Percentiles rank a stretch among this genome's conserved stretches.
Conservation (phyloP, 192 early-diverging fungal genomes). For the Nowakowskiella sp. region DNA sequence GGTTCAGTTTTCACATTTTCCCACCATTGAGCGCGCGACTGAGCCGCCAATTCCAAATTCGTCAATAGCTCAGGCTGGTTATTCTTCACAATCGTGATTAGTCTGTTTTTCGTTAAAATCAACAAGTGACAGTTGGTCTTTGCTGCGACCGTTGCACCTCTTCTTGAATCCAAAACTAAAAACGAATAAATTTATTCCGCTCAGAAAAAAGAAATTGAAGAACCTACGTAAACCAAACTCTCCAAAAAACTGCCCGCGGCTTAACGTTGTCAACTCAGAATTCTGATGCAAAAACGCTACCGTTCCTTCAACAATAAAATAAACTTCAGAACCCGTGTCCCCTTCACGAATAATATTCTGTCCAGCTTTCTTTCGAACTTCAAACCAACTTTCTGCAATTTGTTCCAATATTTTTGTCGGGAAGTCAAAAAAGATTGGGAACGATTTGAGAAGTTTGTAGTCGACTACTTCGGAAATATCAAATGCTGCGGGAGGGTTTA, state of each 20-base stretch:
- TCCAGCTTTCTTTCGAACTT: conserved; percentile 20
- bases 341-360: conserved; percentile 31
- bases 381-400: conserved; percentile 6
- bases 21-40: conserved; percentile 16
- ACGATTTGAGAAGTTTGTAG: conserved; percentile 17
- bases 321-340: conserved; percentile 34
- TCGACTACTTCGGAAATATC: too few relatives aligned
- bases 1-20: conserved; percentile 16
- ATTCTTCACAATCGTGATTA: conserved; percentile 18
- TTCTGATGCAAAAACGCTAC: conserved; percentile 12
- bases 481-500: too few relatives aligned
- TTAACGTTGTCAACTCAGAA: neutral
- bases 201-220: neutral
- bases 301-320: conserved; percentile 25
- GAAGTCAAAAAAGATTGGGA: conserved; percentile 34
- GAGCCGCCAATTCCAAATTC: conserved; percentile 8
- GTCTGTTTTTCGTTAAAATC: conserved; percentile 33
- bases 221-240: conserved; percentile 31
- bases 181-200: neutral
- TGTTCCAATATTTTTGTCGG: conserved; percentile 18
- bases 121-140: conserved; percentile 23
- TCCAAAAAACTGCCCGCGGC: conserved; percentile 26
- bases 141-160: conserved; percentile 28
- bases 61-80: conserved; percentile 12
- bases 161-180: conserved; percentile 18